These are phyloP conservation scores for Scheffersomyces cryptocercus DNA, from an alignment of 1,139 yeast species.

Conservation along the genomic window DNA sequence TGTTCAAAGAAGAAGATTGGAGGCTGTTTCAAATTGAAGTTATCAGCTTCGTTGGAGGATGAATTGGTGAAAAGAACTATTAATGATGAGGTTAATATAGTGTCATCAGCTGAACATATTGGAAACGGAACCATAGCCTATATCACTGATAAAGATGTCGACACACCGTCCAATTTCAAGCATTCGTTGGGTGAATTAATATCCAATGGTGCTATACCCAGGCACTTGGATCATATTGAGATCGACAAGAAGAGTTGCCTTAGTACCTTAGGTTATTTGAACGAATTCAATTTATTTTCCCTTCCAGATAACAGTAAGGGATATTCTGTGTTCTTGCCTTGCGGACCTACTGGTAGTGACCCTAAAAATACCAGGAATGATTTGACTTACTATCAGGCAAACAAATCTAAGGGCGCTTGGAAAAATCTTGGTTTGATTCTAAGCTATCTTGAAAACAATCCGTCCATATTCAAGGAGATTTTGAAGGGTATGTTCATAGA, in stretches of 20 bases:
- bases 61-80: slow-evolving; percentile 27
- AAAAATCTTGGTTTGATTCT: slow-evolving; percentile 59
- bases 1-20: slow-evolving; percentile 39
- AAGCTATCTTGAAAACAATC: slow-evolving; percentile 57
- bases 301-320: slow-evolving; percentile 58
- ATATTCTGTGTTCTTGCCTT: slow-evolving; percentile 78
- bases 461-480: slow-evolving; percentile 48
- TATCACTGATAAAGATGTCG: slow-evolving; percentile 56
- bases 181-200: slow-evolving; percentile 40
- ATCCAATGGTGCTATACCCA: slow-evolving; percentile 33
- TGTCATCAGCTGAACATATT: slow-evolving; percentile 37
- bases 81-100: slow-evolving; percentile 45
- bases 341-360: slow-evolving; percentile 40
- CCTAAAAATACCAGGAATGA: slow-evolving; percentile 1
- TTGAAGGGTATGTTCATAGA: slow-evolving; percentile 63
- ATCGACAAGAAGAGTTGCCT: slow-evolving; percentile 41
- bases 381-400: slow-evolving; percentile 2
- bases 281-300: slow-evolving; percentile 28
- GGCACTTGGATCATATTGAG: slow-evolving; percentile 31
- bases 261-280: slow-evolving; percentile 35
- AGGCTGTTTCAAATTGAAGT: slow-evolving; percentile 42
- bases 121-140: slow-evolving; percentile 60
- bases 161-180: slow-evolving; percentile 37
- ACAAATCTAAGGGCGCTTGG: slow-evolving; percentile 54
- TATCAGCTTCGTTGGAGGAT: slow-evolving; percentile 49